Percentiles rank a stretch among this genome's conserved stretches.
Evolutionary conservation across 2,329 filamentous ascomycete genomes (phyloP).

Genomic region (Colletotrichum sansevieriae): DNA sequence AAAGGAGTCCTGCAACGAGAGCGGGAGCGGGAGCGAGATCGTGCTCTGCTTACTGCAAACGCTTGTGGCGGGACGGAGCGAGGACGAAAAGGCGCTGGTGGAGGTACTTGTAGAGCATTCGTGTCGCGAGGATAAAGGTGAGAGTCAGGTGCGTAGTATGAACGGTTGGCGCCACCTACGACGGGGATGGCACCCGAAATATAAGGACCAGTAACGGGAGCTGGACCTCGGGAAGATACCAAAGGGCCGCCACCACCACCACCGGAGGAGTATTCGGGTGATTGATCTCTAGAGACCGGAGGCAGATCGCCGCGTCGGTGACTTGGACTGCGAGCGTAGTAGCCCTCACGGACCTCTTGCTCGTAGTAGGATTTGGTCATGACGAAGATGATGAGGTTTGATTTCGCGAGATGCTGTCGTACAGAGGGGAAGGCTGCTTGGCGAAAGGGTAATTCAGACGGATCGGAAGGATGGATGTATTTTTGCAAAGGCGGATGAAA

Average conservation of each 20-base stretch:
- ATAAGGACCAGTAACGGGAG: slow-evolving; percentile 21
- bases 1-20: slow-evolving; percentile 52
- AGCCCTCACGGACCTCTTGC: slow-evolving; percentile 48
- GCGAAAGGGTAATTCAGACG: not conserved
- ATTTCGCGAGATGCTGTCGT: not conserved
- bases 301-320: slow-evolving; percentile 45
- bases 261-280: slow-evolving; percentile 51
- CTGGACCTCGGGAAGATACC: slow-evolving; percentile 13
- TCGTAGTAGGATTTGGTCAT: slow-evolving; percentile 47
- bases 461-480: too few relatives aligned
- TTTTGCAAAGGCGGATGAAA: too few relatives aligned
- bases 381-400: not conserved
- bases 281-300: slow-evolving; percentile 42
- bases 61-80: slow-evolving; percentile 41
- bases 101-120: slow-evolving; percentile 25
- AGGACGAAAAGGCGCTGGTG: slow-evolving; percentile 30
- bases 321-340: slow-evolving; percentile 44
- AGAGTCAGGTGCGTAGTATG: slow-evolving; percentile 28
- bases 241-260: slow-evolving; percentile 44
- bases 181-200: slow-evolving; percentile 27
- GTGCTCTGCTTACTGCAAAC: slow-evolving; percentile 29
- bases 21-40: slow-evolving; percentile 46
- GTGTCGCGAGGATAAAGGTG: slow-evolving; percentile 16
- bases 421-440: not conserved
- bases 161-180: slow-evolving; percentile 3